These are phyloP conservation scores for Fusarium sp. DNA, from an alignment of 2,329 filamentous ascomycete species.

Conservation along the genomic window DNA sequence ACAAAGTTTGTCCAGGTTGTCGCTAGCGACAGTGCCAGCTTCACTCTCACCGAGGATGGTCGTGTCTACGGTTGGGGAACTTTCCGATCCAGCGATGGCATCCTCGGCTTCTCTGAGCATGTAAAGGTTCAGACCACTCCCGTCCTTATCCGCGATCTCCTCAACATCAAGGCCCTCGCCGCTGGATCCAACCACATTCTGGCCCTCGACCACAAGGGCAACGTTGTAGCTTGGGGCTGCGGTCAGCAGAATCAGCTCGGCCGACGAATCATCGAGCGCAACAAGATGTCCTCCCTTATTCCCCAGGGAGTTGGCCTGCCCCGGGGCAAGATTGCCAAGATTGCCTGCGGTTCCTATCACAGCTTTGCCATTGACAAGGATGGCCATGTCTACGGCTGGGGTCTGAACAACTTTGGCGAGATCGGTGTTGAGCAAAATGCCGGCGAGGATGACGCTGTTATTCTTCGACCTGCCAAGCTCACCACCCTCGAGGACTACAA, in stretches of 20 bases:
- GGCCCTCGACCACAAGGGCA: constrained; percentile 70
- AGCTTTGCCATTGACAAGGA: constrained; percentile 79
- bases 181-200: constrained; percentile 77
- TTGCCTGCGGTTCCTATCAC: constrained; percentile 78
- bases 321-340: constrained; percentile 65
- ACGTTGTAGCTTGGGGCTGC: constrained; percentile 75
- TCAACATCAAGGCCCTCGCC: constrained; percentile 70
- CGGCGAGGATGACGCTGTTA: constrained; percentile 65
- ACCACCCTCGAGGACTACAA: constrained; percentile 68
- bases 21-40: constrained; percentile 78
- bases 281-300: constrained; percentile 68
- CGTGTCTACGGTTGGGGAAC: constrained; percentile 86
- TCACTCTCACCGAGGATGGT: constrained; percentile 78
- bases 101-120: constrained; percentile 69
- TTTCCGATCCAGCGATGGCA: constrained; percentile 72
- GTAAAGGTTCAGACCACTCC: constrained; percentile 62
- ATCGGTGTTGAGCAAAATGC: constrained; percentile 70
- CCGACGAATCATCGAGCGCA: constrained; percentile 68
- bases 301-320: constrained; percentile 66
- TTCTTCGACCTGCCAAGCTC: constrained; percentile 76
- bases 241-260: constrained; percentile 72
- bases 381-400: constrained; percentile 81
- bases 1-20: constrained; percentile 71
- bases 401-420: constrained; percentile 87
- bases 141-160: constrained; percentile 66